A percentile compares a stretch with the other conserved stretches of the same genome.
Evolutionary conservation across 228 moss, liverwort and hornwort species (phyloP).

Genomic region (Sphagnum fallax): DNA sequence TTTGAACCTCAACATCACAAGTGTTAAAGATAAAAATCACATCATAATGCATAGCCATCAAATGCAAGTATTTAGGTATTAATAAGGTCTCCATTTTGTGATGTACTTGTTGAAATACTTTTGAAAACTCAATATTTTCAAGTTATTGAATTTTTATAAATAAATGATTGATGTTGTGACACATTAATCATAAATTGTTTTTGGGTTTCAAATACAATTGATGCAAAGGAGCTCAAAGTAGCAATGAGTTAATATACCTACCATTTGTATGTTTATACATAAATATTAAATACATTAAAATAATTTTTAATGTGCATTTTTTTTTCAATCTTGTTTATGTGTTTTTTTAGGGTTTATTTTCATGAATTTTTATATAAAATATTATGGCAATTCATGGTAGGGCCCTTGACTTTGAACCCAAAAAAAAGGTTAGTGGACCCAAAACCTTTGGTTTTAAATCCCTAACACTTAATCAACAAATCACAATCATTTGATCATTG

Average conservation of each 20-base stretch:
- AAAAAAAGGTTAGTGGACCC: conserved; percentile 60
- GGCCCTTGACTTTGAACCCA: conserved; percentile 90
- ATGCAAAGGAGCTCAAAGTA: conserved; percentile 84
- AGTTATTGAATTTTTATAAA: background rate
- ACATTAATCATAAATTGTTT: background rate
- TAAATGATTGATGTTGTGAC: too few relatives aligned
- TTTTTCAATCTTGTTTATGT: background rate
- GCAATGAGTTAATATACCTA: conserved; percentile 65
- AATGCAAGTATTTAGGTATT: too few relatives aligned
- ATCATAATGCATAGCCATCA: too few relatives aligned
- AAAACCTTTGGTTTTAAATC: too few relatives aligned
- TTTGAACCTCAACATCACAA: too few relatives aligned
- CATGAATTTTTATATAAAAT: background rate
- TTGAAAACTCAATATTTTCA: background rate
- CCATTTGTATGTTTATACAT: background rate
- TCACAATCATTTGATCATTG: too few relatives aligned
- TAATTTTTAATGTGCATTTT: background rate
- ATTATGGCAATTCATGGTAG: conserved; percentile 30
- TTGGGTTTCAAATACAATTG: conserved; percentile 52
- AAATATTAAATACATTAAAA: background rate
- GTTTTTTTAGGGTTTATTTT: background rate
- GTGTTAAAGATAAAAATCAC: too few relatives aligned
- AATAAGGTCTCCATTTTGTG: too few relatives aligned
- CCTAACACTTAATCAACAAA: too few relatives aligned
- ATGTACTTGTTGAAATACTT: background rate